phyloP scores from a whole-genome alignment of 768 basidiomycete genomes.

The Mrakia blollopis region DNA sequence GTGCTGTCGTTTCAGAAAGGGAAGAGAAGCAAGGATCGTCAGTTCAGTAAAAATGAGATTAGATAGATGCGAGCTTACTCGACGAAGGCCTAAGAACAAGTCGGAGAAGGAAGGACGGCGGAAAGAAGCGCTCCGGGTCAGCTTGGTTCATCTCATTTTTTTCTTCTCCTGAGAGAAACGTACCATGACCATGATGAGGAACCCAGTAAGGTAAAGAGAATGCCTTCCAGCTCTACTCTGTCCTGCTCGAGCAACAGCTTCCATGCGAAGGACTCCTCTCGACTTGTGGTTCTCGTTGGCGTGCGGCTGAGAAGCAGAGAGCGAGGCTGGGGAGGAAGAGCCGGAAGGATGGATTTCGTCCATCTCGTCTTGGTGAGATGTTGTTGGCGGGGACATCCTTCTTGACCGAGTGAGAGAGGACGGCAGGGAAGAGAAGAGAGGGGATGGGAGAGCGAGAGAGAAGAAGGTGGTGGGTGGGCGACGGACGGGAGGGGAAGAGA shows the following conservation, averaged over 20 bases:
- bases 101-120: constrained; percentile 10
- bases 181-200: constrained; percentile 19
- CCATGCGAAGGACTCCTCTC: constrained; percentile 30
- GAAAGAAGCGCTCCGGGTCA: constrained; percentile 2
- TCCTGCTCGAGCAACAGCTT: constrained; percentile 26
- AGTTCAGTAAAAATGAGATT: not conserved
- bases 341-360: no score
- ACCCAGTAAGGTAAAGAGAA: constrained; percentile 13
- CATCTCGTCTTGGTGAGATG: no score
- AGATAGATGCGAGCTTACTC: not conserved
- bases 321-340: no score
- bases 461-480: no score
- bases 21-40: no score
- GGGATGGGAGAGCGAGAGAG: no score
- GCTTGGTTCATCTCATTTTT: not conserved
- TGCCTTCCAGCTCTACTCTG: constrained; percentile 19
- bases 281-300: constrained; percentile 13
- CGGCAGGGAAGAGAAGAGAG: no score
- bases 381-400: no score
- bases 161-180: no score
- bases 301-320: no score
- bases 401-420: no score
- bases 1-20: not conserved
- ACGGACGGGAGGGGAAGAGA: no score
- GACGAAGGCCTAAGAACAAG: not conserved